Evolutionary conservation across 2,329 filamentous ascomycete species (phyloP), one percentile per base, ranked within the genome.

Genomic region (Pseudocercospora musae): DNA sequence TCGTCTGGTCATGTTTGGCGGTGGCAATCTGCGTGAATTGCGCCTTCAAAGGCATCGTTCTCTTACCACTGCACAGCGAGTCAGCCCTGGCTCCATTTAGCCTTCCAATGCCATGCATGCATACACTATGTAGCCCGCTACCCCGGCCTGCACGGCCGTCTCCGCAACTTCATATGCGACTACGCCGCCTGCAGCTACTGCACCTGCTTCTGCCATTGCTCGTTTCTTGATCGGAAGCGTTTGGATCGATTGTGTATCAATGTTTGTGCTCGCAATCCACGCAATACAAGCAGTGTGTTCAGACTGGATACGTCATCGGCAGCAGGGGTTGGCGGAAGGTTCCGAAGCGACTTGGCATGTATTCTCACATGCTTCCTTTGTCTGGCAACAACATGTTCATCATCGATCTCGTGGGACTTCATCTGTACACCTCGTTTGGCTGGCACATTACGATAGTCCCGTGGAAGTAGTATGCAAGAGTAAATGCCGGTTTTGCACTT

Each of bases 41-140:
- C 7, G 75, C 78, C 54, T 78, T 79, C 48, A 80, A 68, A 50
- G 77, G 78, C 63, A 78, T 70, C 2, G 78, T 80, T 13, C 76
- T 76, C 59, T 79, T 77, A 4, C 54, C 62, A 48, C 54, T 57
- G 33, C 54, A 20, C 40, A 31, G 52, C 20, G 25, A 55, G 52
- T 25, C 20, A 49, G 23, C 23, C 20, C 13, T 49, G 4, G 18
- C 44, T 20, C 31, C 25, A 55, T 25, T 21, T 55, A 31, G 11
- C 23, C 27, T 55, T 55, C 18, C 27, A 54, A 21, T 31, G 31
- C 31, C 31, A 21, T 55, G 18, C 8, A 21, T 49, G 13, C 13
- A 7, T 25, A 53, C 49, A 54, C 52, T 29, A 54, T 54, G 52
- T 54, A 54, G 15, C 52, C 52, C 11, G 52, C 52, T 11, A 15